Conservation (phyloP, 495 filamentous ascomycete species). For the Choiromyces venosus region DNA sequence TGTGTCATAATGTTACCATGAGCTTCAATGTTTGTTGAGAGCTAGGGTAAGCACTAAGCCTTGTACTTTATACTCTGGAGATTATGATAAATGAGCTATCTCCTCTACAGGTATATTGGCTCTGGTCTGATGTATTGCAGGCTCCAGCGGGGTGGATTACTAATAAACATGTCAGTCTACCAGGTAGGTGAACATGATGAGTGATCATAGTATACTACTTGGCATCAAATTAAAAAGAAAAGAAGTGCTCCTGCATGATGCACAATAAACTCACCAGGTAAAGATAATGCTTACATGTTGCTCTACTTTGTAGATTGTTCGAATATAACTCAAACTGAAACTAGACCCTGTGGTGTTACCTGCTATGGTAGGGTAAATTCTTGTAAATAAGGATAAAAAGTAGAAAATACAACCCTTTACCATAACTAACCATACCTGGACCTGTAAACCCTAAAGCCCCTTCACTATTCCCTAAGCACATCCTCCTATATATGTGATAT, state of each 20-base stretch:
- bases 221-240: background rate
- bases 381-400: background rate
- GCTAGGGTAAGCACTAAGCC: background rate
- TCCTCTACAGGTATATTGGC: background rate
- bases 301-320: background rate
- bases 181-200: too few species aligned
- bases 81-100: background rate
- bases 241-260: background rate
- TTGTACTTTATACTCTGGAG: background rate
- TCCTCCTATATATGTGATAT: too few species aligned
- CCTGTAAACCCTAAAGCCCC: too few species aligned
- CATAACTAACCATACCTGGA: too few species aligned
- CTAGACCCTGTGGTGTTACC: background rate
- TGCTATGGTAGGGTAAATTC: background rate
- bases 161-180: background rate
- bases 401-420: background rate
- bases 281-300: too few species aligned
- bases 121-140: background rate
- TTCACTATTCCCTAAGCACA: too few species aligned
- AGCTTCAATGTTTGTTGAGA: background rate
- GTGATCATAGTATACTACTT: background rate
- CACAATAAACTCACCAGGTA: background rate
- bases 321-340: background rate
- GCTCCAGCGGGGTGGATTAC: background rate
- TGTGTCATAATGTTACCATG: background rate